phyloP scores from a whole-genome alignment of 2,329 filamentous ascomycete species.

The Diplodia seriata region DNA sequence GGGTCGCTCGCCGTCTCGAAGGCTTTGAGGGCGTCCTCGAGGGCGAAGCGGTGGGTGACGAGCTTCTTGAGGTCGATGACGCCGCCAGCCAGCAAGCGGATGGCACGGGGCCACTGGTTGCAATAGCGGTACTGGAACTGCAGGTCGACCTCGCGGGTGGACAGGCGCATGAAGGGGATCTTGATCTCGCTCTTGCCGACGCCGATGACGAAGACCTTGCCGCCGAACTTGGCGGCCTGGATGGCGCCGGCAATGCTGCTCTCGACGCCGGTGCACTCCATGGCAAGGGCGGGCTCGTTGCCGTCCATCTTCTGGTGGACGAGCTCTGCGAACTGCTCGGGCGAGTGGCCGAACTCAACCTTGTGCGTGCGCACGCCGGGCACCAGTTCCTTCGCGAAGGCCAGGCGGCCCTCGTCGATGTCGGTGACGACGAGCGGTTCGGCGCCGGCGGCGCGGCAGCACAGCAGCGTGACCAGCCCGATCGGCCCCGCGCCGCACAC shows the following conservation, averaged over 20 bases:
- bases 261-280: constrained; percentile 96
- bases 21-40: constrained; percentile 87
- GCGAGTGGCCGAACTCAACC: constrained; percentile 66
- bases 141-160: constrained; percentile 89
- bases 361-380: constrained; percentile 82
- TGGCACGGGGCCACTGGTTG: constrained; percentile 96
- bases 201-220: constrained; percentile 95
- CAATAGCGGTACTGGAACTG: constrained; percentile 96
- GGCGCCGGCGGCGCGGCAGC: constrained; percentile 83
- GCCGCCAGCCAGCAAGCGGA: constrained; percentile 82
- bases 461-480: constrained; percentile 86
- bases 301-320: constrained; percentile 77
- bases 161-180: constrained; percentile 93
- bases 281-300: constrained; percentile 78
- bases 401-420: constrained; percentile 83
- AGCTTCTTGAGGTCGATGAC: constrained; percentile 81
- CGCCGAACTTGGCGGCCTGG: constrained; percentile 91
- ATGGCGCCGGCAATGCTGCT: constrained; percentile 85
- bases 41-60: constrained; percentile 83
- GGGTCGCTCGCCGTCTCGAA: constrained; percentile 89
- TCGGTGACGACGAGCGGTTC: constrained; percentile 93
- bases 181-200: constrained; percentile 95
- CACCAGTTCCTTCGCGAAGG: constrained; percentile 83
- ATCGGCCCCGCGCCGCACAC: constrained; percentile 95
- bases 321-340: constrained; percentile 73